Percentiles rank a stretch among this genome's conserved stretches.
These are phyloP conservation scores for Plasmodium coatneyi DNA, from an alignment of 169 alveolate species.

Conservation along the genomic window DNA sequence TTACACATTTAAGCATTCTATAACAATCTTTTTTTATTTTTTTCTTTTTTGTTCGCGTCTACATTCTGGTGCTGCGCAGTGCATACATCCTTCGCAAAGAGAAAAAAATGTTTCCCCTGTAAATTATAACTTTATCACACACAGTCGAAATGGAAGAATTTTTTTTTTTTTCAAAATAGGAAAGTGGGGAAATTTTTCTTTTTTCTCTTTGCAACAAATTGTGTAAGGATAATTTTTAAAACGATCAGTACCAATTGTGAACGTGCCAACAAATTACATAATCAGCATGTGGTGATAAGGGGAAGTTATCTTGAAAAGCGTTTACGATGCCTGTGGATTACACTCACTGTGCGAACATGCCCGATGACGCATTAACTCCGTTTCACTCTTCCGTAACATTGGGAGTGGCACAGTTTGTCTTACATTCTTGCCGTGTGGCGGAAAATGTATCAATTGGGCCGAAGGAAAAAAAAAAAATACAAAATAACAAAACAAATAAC, in stretches of 20 bases:
- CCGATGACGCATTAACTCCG: background rate
- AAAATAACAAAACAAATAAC: background rate
- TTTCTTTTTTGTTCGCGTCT: background rate
- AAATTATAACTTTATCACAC: background rate
- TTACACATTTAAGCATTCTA: background rate
- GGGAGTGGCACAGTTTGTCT: background rate
- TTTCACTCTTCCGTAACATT: background rate
- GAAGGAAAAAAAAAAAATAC: background rate
- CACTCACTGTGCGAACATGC: background rate
- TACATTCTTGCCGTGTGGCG: background rate
- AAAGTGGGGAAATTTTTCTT: background rate
- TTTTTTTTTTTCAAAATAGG: background rate
- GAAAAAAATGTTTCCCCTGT: background rate
- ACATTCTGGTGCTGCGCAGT: slow-evolving; percentile 2
- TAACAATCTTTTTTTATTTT: background rate
- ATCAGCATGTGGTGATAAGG: background rate
- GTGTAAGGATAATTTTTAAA: background rate
- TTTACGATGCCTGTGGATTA: background rate
- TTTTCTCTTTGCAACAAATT: background rate
- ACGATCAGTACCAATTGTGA: background rate
- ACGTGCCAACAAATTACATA: background rate
- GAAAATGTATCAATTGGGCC: background rate
- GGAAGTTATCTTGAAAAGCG: background rate
- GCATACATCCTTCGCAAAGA: background rate
- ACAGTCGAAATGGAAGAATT: background rate